Evolutionary conservation across 192 early-diverging fungal genomes (phyloP), one percentile per base, ranked within the genome.

Genomic region (Entomortierella parvispora): DNA sequence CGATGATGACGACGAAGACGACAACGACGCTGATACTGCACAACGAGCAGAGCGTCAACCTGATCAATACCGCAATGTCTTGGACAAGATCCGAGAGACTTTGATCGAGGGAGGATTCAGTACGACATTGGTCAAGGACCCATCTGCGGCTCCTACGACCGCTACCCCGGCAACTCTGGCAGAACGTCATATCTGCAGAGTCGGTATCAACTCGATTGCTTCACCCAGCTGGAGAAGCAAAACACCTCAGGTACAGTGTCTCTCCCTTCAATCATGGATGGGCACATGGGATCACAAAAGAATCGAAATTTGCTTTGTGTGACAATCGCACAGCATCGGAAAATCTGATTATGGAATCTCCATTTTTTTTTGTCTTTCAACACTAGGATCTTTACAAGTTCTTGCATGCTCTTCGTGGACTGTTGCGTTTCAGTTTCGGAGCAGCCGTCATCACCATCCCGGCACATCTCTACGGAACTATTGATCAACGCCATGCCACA

Each of bases 381-480:
- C 46, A 60, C 22, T 58, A 90, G 88, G 84, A 85, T 58, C 29
- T 88, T 20, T 84, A 88, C 51, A 80, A 83, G 58, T 93, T 98
- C 59, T 77, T 96, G 37, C 90, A 93, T 61, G 82, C 85, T 12
- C 82, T 99, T 29, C 87, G 90, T 34, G 87, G 87, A 2, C 59
- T 96, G n/a, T 77, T 99, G 59, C 88, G 93, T 33, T 91, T 89
- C 57, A 90, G 91, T 17, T 88, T 87, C 78, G 89, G 88, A 7
- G 87, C 89, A 7, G 91, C 90, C 55, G 81, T 99, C 31, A 78
- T 95, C 15, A 93, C 95, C 2, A 80, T 99, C 15, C 93, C 96
- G 1, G 91, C 90, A 22, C 81, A 95, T 71, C 70, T 95, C 10
- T 96, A 94, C 62, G 83, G 87, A 28, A 80, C 69, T 12, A 47